Percentiles rank a stretch among this genome's conserved stretches.
phyloP scores from a whole-genome alignment of 2,329 filamentous ascomycete species.

The Claviceps sp. region DNA sequence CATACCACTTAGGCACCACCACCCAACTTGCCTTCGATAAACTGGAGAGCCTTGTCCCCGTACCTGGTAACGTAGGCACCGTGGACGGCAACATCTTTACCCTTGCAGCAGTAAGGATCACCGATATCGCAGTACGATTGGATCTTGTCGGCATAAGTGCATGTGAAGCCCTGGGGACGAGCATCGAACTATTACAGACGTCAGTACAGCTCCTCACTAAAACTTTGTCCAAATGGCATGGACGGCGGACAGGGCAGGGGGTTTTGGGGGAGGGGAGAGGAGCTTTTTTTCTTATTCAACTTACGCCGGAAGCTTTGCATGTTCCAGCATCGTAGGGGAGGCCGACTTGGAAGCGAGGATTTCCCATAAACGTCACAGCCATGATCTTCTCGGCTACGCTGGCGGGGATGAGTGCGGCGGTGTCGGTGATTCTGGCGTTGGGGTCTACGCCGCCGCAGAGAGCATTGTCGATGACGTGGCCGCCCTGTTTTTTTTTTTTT shows the following conservation, averaged over 20 bases:
- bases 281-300: neutral
- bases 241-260: neutral
- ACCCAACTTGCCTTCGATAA: neutral
- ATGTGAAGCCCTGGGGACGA: slow-evolving; percentile 42
- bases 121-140: slow-evolving; percentile 51
- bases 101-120: slow-evolving; percentile 55
- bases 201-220: neutral
- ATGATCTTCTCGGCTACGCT: slow-evolving; percentile 42
- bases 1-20: too few relatives aligned
- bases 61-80: neutral
- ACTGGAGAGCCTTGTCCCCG: neutral
- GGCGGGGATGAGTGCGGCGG: slow-evolving; percentile 28
- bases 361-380: slow-evolving; percentile 52
- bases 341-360: slow-evolving; percentile 42
- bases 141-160: slow-evolving; percentile 38
- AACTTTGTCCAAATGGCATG: neutral
- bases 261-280: neutral
- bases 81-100: slow-evolving; percentile 12
- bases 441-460: slow-evolving; percentile 45
- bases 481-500: slow-evolving; percentile 28
- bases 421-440: slow-evolving; percentile 29
- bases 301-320: neutral
- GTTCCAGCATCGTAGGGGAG: slow-evolving; percentile 41
- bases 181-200: slow-evolving; percentile 38
- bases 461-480: slow-evolving; percentile 50